phyloP scores from a whole-genome alignment of 441 rosid species.

The Pelargonium fulgidum region DNA sequence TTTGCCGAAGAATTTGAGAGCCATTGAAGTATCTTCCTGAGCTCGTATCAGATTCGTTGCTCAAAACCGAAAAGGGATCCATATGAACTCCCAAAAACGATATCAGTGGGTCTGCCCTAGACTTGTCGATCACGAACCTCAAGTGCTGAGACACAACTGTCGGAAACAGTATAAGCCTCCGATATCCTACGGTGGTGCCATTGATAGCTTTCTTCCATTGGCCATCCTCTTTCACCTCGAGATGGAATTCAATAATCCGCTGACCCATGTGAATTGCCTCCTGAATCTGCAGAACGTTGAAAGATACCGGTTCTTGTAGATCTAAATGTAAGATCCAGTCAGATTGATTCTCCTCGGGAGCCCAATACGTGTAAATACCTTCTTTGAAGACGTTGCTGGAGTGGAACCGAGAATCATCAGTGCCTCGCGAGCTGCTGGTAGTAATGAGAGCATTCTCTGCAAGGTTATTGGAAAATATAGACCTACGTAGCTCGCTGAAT shows the following conservation, averaged over 20 bases:
- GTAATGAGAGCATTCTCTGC: slow-evolving; percentile 37
- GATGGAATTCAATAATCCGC: slow-evolving; percentile 48
- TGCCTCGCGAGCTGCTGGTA: slow-evolving; percentile 51
- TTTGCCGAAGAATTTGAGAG: slow-evolving; percentile 20
- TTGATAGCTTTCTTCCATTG: slow-evolving; percentile 46
- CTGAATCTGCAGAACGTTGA: slow-evolving; percentile 62
- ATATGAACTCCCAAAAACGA: slow-evolving; percentile 55
- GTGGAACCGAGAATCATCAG: slow-evolving; percentile 23
- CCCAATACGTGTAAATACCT: slow-evolving; percentile 71
- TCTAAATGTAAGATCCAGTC: slow-evolving; percentile 47
- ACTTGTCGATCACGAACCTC: slow-evolving; percentile 54
- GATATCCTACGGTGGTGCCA: slow-evolving; percentile 72
- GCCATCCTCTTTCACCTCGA: slow-evolving; percentile 35
- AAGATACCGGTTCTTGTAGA: slow-evolving; percentile 42
- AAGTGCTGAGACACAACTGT: slow-evolving; percentile 36
- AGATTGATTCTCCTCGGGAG: slow-evolving; percentile 49
- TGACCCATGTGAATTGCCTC: slow-evolving; percentile 95
- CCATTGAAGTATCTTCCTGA: slow-evolving; percentile 17
- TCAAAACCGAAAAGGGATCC: slow-evolving; percentile 38
- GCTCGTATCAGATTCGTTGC: slow-evolving; percentile 15
- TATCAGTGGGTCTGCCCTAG: slow-evolving; percentile 65
- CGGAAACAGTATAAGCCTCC: slow-evolving; percentile 54
- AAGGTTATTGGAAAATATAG: slow-evolving; percentile 56
- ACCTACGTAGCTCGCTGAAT: slow-evolving; percentile 39
- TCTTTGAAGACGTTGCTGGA: slow-evolving; percentile 48